Evolutionary conservation across 805 yeast genomes (phyloP).

Genomic region (Limtongia smithiae): DNA sequence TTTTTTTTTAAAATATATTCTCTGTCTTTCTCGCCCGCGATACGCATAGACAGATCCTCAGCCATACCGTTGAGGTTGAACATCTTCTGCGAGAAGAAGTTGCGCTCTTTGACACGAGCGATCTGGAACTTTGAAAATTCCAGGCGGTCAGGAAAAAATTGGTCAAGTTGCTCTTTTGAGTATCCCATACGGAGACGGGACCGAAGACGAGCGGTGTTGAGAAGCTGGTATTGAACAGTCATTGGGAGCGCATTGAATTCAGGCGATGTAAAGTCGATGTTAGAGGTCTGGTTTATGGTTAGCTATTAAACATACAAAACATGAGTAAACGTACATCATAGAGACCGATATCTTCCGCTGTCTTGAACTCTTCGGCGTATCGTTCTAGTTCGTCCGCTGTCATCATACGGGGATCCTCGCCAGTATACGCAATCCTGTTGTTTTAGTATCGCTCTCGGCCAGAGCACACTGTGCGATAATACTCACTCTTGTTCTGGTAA

Average conservation of each 20-base stretch:
- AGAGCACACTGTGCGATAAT: constrained; percentile 38
- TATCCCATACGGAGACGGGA: constrained; percentile 95
- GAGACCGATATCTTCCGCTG: constrained; percentile 47
- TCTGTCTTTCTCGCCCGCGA: constrained; percentile 78
- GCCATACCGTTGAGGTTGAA: constrained; percentile 83
- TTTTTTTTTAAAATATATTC: constrained; percentile 72
- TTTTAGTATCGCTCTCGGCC: constrained; percentile 30
- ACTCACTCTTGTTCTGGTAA: constrained; percentile 58
- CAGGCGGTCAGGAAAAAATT: constrained; percentile 76
- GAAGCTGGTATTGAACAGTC: constrained; percentile 80
- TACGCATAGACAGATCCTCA: constrained; percentile 48
- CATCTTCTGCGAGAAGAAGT: constrained; percentile 80
- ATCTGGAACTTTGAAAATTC: constrained; percentile 93
- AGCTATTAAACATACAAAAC: background rate
- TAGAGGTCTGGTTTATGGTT: constrained; percentile 30
- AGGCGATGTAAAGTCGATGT: constrained; percentile 77
- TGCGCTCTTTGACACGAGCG: constrained; percentile 85
- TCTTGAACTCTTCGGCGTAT: constrained; percentile 52
- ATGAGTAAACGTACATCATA: constrained; percentile 32
- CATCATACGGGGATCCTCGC: constrained; percentile 64
- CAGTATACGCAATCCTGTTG: constrained; percentile 38
- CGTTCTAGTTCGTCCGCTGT: constrained; percentile 69
- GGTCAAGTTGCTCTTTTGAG: constrained; percentile 79
- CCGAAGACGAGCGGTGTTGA: constrained; percentile 75
- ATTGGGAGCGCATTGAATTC: constrained; percentile 76